Evolutionary conservation across 2,329 filamentous ascomycete genomes (phyloP).

Genomic region (Hirsutella rhossiliensis): DNA sequence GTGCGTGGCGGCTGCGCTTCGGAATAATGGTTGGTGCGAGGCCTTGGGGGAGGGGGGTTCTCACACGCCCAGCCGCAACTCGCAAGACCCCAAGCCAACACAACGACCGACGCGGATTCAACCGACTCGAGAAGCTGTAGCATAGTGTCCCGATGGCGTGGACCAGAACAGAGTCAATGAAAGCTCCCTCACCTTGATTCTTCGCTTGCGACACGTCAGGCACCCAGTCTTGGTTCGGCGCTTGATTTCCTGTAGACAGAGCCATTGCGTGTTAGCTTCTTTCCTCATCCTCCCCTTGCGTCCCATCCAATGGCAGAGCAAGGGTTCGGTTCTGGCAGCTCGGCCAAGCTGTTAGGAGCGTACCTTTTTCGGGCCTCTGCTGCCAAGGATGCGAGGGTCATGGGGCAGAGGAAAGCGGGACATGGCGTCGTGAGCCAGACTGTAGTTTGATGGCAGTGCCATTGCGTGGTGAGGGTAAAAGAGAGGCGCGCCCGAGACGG

Average conservation of each 20-base stretch:
- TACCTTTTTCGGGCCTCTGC: conserved; percentile 47
- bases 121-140: too few relatives aligned
- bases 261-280: background rate
- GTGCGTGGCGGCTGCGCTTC: too few relatives aligned
- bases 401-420: conserved; percentile 34
- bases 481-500: conserved; percentile 19
- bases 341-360: background rate
- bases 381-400: conserved; percentile 34
- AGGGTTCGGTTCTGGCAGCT: too few relatives aligned
- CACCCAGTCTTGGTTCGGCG: conserved; percentile 52
- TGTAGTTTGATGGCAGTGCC: conserved; percentile 22
- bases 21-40: too few relatives aligned
- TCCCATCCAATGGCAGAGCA: background rate
- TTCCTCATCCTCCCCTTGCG: too few relatives aligned
- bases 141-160: background rate
- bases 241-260: conserved; percentile 41
- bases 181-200: conserved; percentile 43
- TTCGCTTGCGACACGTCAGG: conserved; percentile 47
- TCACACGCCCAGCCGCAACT: too few relatives aligned
- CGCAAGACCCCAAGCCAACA: too few relatives aligned
- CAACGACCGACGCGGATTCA: too few relatives aligned
- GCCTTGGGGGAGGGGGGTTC: too few relatives aligned
- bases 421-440: conserved; percentile 30
- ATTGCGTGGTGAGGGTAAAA: conserved; percentile 31
- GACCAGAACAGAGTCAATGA: background rate